Percentiles rank a stretch among this genome's conserved stretches.
These are phyloP conservation scores for Diaporthe caulivora DNA, from an alignment of 2,329 filamentous ascomycete genomes.

Conservation along the genomic window DNA sequence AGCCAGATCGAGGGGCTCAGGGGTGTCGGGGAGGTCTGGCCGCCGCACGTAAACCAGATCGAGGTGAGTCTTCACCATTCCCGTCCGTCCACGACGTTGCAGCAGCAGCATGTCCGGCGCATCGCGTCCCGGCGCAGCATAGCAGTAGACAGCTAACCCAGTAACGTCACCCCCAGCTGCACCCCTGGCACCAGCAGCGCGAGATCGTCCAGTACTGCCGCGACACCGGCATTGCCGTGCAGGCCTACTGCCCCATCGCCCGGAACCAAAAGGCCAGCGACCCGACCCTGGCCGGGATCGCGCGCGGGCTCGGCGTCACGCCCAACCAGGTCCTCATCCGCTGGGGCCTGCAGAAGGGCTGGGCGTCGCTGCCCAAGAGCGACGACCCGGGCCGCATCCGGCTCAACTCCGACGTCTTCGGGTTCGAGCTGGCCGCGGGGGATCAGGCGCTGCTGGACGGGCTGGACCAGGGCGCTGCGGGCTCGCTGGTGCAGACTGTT, in stretches of 20 bases:
- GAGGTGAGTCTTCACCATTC: slow-evolving; percentile 22
- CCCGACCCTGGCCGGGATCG: slow-evolving; percentile 64
- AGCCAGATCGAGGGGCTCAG: slow-evolving; percentile 32
- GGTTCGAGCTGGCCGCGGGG: slow-evolving; percentile 69
- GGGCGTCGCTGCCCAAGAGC: slow-evolving; percentile 74
- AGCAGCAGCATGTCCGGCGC: too few species aligned
- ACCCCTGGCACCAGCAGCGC: slow-evolving; percentile 75
- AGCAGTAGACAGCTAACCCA: neutral
- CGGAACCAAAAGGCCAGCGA: slow-evolving; percentile 59
- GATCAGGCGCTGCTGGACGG: slow-evolving; percentile 57
- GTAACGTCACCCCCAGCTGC: slow-evolving; percentile 62
- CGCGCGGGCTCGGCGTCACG: slow-evolving; percentile 66
- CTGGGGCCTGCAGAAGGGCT: slow-evolving; percentile 69
- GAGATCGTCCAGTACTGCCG: slow-evolving; percentile 70
- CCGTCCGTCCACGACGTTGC: too few species aligned
- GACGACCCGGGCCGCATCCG: slow-evolving; percentile 69
- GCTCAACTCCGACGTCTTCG: slow-evolving; percentile 72
- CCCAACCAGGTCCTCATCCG: slow-evolving; percentile 71
- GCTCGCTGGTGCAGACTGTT: slow-evolving; percentile 39
- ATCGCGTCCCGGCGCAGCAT: too few species aligned
- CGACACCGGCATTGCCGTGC: slow-evolving; percentile 76
- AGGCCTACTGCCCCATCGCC: slow-evolving; percentile 55
- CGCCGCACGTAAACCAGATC: slow-evolving; percentile 37
- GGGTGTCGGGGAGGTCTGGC: slow-evolving; percentile 31
- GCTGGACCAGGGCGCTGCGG: slow-evolving; percentile 28